Conservation (phyloP, 2,329 filamentous ascomycete species). For the Pseudogymnoascus sp. region DNA sequence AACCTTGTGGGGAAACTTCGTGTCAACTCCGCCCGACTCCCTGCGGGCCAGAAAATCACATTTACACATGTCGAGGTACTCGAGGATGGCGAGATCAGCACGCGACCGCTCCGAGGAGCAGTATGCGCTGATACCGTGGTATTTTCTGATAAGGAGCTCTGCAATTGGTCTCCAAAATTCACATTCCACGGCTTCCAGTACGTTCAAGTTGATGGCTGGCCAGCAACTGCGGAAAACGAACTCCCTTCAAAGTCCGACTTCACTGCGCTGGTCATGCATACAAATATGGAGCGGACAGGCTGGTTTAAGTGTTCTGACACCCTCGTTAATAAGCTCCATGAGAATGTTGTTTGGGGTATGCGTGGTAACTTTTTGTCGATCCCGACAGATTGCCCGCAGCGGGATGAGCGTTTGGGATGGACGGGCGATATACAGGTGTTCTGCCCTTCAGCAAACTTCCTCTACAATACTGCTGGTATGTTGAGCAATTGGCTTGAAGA, state of each 20-base stretch:
- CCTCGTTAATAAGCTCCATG: slow-evolving; percentile 34
- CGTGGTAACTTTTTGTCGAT: slow-evolving; percentile 38
- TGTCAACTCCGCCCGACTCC: slow-evolving; percentile 32
- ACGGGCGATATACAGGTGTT: slow-evolving; percentile 41
- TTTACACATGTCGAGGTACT: slow-evolving; percentile 40
- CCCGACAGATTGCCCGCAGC: slow-evolving; percentile 41
- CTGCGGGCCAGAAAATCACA: slow-evolving; percentile 34
- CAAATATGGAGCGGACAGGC: slow-evolving; percentile 23
- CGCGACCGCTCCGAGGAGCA: slow-evolving; percentile 33
- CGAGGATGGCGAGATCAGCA: slow-evolving; percentile 35
- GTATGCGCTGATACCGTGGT: slow-evolving; percentile 32
- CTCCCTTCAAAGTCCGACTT: neutral
- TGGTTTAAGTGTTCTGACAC: slow-evolving; percentile 34
- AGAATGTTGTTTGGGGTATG: slow-evolving; percentile 40
- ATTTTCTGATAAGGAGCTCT: slow-evolving; percentile 27
- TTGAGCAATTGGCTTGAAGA: slow-evolving; percentile 35
- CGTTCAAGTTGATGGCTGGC: slow-evolving; percentile 33
- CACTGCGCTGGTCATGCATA: neutral
- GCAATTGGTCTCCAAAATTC: slow-evolving; percentile 31
- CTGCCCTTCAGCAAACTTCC: slow-evolving; percentile 34
- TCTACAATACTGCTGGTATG: slow-evolving; percentile 35
- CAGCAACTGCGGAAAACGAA: neutral
- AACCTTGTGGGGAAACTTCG: slow-evolving; percentile 46
- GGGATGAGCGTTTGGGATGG: slow-evolving; percentile 42
- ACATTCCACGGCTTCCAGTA: slow-evolving; percentile 39